A percentile compares a stretch with the other conserved stretches of the same genome.
Conservation (phyloP, 2,329 filamentous ascomycete species). For the Myriosclerotinia scirpicola region DNA sequence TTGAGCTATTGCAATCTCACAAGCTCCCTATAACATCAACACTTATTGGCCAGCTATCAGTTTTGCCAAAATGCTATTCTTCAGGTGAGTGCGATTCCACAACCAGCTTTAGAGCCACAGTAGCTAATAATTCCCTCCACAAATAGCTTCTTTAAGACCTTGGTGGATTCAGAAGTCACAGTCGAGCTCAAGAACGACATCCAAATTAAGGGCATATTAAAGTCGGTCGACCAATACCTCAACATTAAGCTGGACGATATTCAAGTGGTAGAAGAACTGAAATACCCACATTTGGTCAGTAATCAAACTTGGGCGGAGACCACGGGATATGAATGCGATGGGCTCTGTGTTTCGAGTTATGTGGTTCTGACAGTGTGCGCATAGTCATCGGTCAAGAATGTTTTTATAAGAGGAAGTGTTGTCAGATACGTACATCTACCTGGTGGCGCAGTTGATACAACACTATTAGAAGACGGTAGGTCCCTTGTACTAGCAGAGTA, state of each 20-base stretch:
- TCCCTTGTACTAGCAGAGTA: conserved; percentile 20
- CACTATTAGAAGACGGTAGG: conserved; percentile 68
- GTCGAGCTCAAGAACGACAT: conserved; percentile 99
- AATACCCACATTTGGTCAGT: conserved; percentile 85
- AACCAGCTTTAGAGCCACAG: neutral
- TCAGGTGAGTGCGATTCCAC: conserved; percentile 3
- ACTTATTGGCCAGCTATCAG: neutral
- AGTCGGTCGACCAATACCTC: conserved; percentile 97
- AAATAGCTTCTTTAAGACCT: conserved; percentile 92
- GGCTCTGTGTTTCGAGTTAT: neutral
- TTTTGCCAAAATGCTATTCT: conserved; percentile 16
- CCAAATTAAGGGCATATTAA: conserved; percentile 89
- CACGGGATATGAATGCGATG: conserved; percentile 1
- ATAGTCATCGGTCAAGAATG: conserved; percentile 71
- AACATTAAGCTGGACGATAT: conserved; percentile 99
- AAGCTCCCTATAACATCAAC: neutral
- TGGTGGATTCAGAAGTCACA: conserved; percentile 95
- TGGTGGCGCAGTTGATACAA: conserved; percentile 65
- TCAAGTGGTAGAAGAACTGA: conserved; percentile 84
- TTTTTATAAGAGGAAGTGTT: conserved; percentile 73
- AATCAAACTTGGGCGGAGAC: neutral
- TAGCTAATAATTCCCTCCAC: neutral
- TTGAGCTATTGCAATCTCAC: neutral
- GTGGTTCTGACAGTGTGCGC: conserved; percentile 24
- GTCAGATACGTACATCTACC: conserved; percentile 74